Evolutionary conservation across 192 early-diverging fungal species (phyloP), one percentile per base, ranked within the genome.

Genomic region (Paraglomus occultum): DNA sequence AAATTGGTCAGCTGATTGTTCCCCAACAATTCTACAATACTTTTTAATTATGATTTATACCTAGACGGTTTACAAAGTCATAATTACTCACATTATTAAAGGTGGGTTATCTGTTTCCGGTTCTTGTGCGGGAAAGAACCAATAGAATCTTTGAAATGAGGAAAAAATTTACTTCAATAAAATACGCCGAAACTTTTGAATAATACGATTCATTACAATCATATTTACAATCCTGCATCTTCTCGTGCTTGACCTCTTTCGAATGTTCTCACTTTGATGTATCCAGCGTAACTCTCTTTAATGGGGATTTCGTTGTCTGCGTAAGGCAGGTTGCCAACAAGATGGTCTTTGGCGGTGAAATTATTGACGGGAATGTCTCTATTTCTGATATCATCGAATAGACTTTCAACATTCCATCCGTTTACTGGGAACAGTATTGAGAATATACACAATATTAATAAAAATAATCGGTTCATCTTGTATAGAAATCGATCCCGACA

Each of bases 61-160:
- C 18, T 15, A 50, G 18, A 51, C 22, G 18, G 9, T 1, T 31
- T 31, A 54, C 8, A 14, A 4, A 14, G 47, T 47, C 50, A 45
- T 0, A 22, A 7, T 15, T 22, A 73, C 70, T 79, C 65, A 83
- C 77, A 94, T 69, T 22, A 91, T 57, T 52, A 94, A 79, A 6
- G 92, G 91, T 48, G 92, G 86, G 44, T 83, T 71, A 49, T 76
- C 77, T 8, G 79, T 72, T 48, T 77, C 71, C 17, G 88, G 86
- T 20, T 83, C 76, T 63, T 87, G 81, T 9, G 88, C 86, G 0
- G 92, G 92, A 64, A 94, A 91, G 70, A 82, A 94, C 90, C 90
- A 91, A 75, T 90, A 94, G 55, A 87, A 89, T 70, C 79, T 79
- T n/a, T 20, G 49, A 68, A 55, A 42, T 46, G 40, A 57, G 0